phyloP scores from a whole-genome alignment of 148 eudicot species.

The Camellia lanceoleosa region DNA sequence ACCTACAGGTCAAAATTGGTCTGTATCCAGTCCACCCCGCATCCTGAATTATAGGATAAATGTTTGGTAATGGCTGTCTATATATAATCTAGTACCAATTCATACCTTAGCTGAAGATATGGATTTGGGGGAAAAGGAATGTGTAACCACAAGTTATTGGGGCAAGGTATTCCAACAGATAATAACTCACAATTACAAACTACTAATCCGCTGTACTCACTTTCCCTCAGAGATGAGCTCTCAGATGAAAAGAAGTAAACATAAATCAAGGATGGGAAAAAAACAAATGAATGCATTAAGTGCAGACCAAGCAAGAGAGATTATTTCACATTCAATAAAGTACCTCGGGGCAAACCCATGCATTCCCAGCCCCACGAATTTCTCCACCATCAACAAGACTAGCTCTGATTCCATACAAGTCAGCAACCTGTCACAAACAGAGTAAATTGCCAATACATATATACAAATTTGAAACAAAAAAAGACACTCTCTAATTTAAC shows the following conservation, averaged over 20 bases:
- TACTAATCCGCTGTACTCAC: not conserved
- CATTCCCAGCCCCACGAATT: conserved; percentile 99
- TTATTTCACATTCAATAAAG: conserved; percentile 11
- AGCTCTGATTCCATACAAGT: conserved; percentile 94
- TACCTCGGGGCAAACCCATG: conserved; percentile 99
- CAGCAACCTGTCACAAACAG: conserved; percentile 70
- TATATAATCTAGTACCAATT: not conserved
- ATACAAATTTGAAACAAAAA: not conserved
- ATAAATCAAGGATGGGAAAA: not conserved
- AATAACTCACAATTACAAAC: not conserved
- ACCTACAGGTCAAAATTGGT: not conserved
- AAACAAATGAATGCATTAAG: not conserved
- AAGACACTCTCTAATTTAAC: not conserved
- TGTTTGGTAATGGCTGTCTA: not conserved
- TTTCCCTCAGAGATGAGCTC: not conserved
- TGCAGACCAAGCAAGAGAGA: conserved; percentile 15
- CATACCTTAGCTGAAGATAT: not conserved
- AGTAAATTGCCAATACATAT: too few species aligned
- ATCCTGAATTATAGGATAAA: not conserved
- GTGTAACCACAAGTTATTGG: conserved; percentile 8
- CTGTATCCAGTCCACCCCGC: not conserved
- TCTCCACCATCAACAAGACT: conserved; percentile 97
- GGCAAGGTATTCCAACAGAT: conserved; percentile 9
- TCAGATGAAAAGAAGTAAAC: not conserved
- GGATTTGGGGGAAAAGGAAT: not conserved